Evolutionary conservation across 306 rosid species (phyloP), one percentile per base, ranked within the genome.

Genomic region (Malus domestica): DNA sequence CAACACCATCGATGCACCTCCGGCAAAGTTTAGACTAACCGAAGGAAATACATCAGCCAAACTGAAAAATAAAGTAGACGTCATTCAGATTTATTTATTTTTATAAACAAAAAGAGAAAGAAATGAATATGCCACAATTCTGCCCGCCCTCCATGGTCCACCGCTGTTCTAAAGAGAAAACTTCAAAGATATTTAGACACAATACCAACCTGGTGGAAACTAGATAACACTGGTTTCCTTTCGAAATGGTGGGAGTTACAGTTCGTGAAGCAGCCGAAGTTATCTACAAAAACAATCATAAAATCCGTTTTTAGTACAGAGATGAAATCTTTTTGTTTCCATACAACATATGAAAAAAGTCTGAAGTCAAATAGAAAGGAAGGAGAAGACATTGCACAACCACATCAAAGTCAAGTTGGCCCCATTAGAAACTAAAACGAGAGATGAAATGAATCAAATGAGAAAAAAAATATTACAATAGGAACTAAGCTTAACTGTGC

Each of bases 191-290:
- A 46, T 66, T 59, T 29, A 75, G 77, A 83, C 54, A 38, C 16
- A 65, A 59, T 76, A 72, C 74, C 71, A 70, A 95, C 99, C 97
- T 92, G 85, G 82, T 84, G 77, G 89, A 74, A 80, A 92, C 91
- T 59, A 88, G 80, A 87, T 90, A 95, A 85, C 99, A 95, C 78
- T 90, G 97, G 79, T 38, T 84, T 87, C 96, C 97, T 84, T 90
- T 89, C 14, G 96, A 87, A 74, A 80, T 80, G 52, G 77, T 72
- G 75, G 89, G 93, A 74, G 70, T 83, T 51, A 80, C 88, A 68
- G 81, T 83, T 78, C 82, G 96, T 81, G 96, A 88, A 72, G 89
- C 97, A 16, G 78, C 77, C n/a, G 88, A 83, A 76, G 88, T 90
- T 79, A 95, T 82, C 99, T 95, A 77, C 75, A 80, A 25, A 74